Conservation (phyloP, 2,329 filamentous ascomycete species). For the Neonectria coccinea region DNA sequence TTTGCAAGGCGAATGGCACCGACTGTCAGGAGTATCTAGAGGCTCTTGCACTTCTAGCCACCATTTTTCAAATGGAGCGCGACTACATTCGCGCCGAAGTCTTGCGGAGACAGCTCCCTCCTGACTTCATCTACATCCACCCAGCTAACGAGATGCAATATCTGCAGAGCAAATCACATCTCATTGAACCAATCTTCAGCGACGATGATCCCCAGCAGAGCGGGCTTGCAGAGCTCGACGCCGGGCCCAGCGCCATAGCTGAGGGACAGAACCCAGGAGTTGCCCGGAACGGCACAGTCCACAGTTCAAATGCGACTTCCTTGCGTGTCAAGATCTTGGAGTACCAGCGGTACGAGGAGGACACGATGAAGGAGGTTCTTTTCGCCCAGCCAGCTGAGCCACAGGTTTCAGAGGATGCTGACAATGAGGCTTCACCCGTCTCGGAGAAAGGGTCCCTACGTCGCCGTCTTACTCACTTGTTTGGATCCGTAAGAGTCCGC, state of each 20-base stretch:
- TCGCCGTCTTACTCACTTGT: neutral
- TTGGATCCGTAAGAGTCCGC: neutral
- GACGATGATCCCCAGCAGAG: neutral
- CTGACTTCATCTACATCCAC: conserved; percentile 13
- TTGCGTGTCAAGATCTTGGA: conserved; percentile 3
- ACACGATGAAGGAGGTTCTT: conserved; percentile 16
- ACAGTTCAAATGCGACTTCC: neutral
- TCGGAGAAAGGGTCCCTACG: neutral
- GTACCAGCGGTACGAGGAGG: conserved; percentile 2
- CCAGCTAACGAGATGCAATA: conserved; percentile 5
- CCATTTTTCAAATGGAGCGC: conserved; percentile 40
- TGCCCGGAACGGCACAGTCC: neutral
- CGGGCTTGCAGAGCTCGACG: neutral
- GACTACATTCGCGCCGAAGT: conserved; percentile 42
- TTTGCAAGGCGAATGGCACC: conserved; percentile 29
- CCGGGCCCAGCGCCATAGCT: neutral
- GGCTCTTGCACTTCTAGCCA: conserved; percentile 40
- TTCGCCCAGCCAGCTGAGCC: neutral
- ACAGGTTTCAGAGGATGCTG: neutral
- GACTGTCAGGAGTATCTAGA: conserved; percentile 33
- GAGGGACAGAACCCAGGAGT: neutral
- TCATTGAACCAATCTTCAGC: conserved; percentile 2
- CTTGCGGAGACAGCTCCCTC: conserved; percentile 34
- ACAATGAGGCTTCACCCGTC: neutral
- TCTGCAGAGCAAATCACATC: conserved; percentile 13